phyloP scores from a whole-genome alignment of 768 basidiomycete species.

The Sporobolomyces pararoseus region DNA sequence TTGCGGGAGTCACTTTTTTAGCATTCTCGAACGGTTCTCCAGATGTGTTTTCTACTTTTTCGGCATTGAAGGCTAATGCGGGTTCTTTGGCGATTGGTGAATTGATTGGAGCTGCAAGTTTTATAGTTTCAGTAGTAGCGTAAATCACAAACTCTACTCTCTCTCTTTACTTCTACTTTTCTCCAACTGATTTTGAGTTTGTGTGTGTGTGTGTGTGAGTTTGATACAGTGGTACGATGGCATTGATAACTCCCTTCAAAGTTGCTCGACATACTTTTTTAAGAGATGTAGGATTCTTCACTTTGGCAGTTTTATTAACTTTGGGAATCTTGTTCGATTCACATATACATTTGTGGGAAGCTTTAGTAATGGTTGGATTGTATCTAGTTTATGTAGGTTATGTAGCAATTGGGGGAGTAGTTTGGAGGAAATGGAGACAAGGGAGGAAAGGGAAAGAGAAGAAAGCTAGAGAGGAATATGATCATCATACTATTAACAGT shows the following conservation, averaged over 20 bases:
- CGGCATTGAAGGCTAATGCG: conserved; percentile 77
- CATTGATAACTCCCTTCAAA: conserved; percentile 88
- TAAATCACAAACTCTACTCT: neutral
- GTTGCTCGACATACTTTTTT: conserved; percentile 76
- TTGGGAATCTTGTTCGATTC: conserved; percentile 75
- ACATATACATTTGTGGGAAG: conserved; percentile 67
- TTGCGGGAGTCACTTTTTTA: conserved; percentile 84
- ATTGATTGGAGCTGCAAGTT: conserved; percentile 87
- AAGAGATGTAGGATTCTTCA: conserved; percentile 92
- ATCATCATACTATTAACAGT: conserved; percentile 38
- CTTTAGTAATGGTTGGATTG: conserved; percentile 63
- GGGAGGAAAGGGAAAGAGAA: too few species aligned
- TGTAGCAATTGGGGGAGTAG: conserved; percentile 70
- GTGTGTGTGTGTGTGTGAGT: too few species aligned
- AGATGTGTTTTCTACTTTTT: conserved; percentile 92
- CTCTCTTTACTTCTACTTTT: neutral
- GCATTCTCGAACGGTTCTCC: conserved; percentile 97
- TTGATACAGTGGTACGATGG: conserved; percentile 76
- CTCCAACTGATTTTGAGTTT: neutral
- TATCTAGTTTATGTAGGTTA: conserved; percentile 73
- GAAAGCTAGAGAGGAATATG: conserved; percentile 48
- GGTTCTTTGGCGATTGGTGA: conserved; percentile 91
- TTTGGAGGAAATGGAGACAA: conserved; percentile 52
- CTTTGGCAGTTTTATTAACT: conserved; percentile 70
- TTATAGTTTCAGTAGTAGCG: conserved; percentile 93